Base-by-base conservation (phyloP, 1,284 basidiomycete species). In the Clitocybe nebularis region DNA sequence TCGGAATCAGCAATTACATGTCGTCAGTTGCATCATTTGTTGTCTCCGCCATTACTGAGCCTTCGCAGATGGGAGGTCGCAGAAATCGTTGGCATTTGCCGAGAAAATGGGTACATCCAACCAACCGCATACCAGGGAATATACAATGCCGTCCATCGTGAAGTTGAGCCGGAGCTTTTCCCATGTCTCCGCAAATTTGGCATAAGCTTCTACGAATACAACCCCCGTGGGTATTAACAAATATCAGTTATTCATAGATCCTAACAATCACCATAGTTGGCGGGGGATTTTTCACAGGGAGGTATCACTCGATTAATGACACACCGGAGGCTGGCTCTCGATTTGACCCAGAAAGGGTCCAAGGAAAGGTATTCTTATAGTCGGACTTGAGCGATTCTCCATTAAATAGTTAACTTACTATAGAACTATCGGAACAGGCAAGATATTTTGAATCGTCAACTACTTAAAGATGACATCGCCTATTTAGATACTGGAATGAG, bases 61-160 rank as follows among this genome's bases (percentile, higher is more conserved):
- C 16, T n/a, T 14, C 22, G 9, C 22, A 59, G 53, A 2, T 68
- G 75, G 71, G 80, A 85, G 54, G 83, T 87, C 1, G 79, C 81
- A 2, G 71, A 81, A 55, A 78, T 85, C 3, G 70, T 79, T n/a
- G 57, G 54, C 1, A 75, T 84, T 44, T 79, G 76, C 60, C 68
- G 66, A 32, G 57, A 63, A 5, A 72, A 79, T 43, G 74, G 71
- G 1, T 84, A 70, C 51, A 69, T 84, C 47, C 69, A 75, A 56
- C 84, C 85, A 1, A 76, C 76, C 0, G 79, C 72, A 0, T 88
- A 88, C 56, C 84, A 89, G 58, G 84, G 81, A 3, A 66, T 77
- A 43, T 79, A 78, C 55, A 79, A 76, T 47, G 74, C 72, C 1
- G 62, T 79, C 16, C 72, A 78, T 49, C 57, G 74, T 17, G 42